Percentiles rank a stretch among this genome's conserved stretches.
phyloP scores from a whole-genome alignment of 139 green algal genomes.

The Mychonastes homosphaera region DNA sequence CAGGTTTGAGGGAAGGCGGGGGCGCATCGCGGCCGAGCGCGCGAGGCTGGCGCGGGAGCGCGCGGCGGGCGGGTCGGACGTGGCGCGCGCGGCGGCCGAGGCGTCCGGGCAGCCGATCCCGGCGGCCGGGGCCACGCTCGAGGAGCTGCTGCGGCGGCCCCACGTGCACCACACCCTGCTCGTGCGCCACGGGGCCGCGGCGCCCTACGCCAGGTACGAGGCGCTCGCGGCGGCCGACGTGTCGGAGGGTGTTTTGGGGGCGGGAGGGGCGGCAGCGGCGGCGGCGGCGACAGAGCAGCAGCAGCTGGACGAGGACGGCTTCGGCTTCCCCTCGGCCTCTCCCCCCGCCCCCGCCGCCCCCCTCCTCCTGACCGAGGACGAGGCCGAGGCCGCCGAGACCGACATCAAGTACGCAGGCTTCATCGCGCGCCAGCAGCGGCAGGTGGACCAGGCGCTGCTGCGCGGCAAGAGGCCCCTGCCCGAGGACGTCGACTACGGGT shows the following conservation, averaged over 20 bases:
- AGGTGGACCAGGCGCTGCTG: constrained; percentile 50
- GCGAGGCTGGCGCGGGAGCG: no score
- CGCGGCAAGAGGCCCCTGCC: constrained; percentile 54
- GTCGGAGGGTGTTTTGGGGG: neutral
- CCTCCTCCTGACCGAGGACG: constrained; percentile 14
- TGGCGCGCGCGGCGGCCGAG: constrained; percentile 34
- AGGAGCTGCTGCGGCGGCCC: constrained; percentile 77
- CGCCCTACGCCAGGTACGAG: neutral
- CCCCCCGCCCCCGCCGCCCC: neutral
- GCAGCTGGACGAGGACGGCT: neutral
- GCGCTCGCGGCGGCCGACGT: no score
- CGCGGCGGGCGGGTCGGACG: no score
- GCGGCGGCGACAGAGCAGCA: neutral
- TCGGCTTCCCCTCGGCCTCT: no score
- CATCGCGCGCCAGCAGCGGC: constrained; percentile 68
- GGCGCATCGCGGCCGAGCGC: neutral
- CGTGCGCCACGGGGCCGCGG: constrained; percentile 37
- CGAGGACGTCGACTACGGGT: constrained; percentile 59
- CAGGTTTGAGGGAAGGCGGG: constrained; percentile 53
- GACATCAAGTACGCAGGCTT: constrained; percentile 96
- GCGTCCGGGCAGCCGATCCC: constrained; percentile 49
- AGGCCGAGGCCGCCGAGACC: constrained; percentile 85
- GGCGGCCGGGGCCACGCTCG: constrained; percentile 44
- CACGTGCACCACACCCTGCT: constrained; percentile 78
- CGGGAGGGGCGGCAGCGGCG: neutral